phyloP scores from a whole-genome alignment of 441 rosid genomes.

The Erysimum cheiri region DNA sequence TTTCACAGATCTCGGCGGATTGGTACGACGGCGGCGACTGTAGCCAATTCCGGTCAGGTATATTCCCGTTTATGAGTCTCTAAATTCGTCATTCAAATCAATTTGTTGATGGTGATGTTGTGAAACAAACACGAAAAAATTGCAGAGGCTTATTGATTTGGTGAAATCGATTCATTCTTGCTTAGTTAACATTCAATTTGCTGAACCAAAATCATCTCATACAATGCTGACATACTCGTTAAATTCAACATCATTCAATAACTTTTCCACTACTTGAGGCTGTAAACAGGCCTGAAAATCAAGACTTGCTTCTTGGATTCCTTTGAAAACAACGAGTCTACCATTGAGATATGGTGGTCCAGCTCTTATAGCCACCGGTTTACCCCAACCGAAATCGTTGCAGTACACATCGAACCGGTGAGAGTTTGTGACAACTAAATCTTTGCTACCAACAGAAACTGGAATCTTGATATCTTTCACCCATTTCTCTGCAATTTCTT shows the following conservation, averaged over 20 bases:
- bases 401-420: conserved; percentile 48
- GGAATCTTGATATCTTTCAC: conserved; percentile 21
- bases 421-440: conserved; percentile 39
- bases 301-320: conserved; percentile 40
- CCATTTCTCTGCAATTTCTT: conserved; percentile 38
- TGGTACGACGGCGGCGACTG: background rate
- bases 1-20: background rate
- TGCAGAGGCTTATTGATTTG: background rate
- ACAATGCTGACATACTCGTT: conserved; percentile 34
- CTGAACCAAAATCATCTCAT: conserved; percentile 11
- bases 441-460: conserved; percentile 14
- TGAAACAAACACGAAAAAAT: background rate
- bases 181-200: background rate
- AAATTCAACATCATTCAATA: conserved; percentile 39
- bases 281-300: conserved; percentile 45
- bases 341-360: conserved; percentile 45
- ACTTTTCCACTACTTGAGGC: conserved; percentile 14
- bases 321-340: conserved; percentile 38
- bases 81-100: no score
- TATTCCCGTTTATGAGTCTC: background rate
- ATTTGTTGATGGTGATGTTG: background rate
- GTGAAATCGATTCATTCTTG: background rate
- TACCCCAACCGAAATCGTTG: conserved; percentile 58
- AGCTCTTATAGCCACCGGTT: conserved; percentile 49
- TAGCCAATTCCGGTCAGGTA: background rate